Percentiles rank a stretch among this genome's conserved stretches.
These are phyloP conservation scores for Calonectria pseudoreteaudii DNA, from an alignment of 2,329 filamentous ascomycete genomes.

Conservation along the genomic window DNA sequence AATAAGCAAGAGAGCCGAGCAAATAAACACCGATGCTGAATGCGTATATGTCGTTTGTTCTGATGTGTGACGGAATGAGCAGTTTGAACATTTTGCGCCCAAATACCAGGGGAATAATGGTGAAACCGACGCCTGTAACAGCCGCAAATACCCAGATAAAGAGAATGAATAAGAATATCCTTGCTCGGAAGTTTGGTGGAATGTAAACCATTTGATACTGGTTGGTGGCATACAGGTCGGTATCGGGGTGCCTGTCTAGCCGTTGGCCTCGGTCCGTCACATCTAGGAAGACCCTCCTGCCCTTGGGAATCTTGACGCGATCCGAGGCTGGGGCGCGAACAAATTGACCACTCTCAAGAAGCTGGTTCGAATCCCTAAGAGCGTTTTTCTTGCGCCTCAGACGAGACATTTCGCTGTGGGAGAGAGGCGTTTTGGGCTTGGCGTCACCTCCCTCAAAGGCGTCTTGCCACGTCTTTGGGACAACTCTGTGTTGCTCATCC, in stretches of 20 bases:
- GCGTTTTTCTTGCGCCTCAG: slow-evolving; percentile 55
- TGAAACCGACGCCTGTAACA: slow-evolving; percentile 84
- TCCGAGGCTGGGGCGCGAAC: slow-evolving; percentile 95
- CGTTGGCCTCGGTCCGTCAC: slow-evolving; percentile 75
- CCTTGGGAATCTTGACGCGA: slow-evolving; percentile 93
- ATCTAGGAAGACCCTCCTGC: slow-evolving; percentile 81
- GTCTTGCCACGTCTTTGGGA: slow-evolving; percentile 69
- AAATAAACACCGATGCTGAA: slow-evolving; percentile 92
- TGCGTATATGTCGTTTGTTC: slow-evolving; percentile 95
- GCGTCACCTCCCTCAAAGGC: slow-evolving; percentile 62
- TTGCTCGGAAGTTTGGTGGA: slow-evolving; percentile 83
- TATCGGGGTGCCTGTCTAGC: slow-evolving; percentile 65
- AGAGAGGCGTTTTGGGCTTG: slow-evolving; percentile 54
- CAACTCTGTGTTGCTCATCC: slow-evolving; percentile 54
- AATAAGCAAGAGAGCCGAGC: slow-evolving; percentile 76
- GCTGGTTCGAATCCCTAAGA: slow-evolving; percentile 62
- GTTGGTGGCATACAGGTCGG: slow-evolving; percentile 65
- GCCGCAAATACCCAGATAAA: slow-evolving; percentile 96
- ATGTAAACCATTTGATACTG: slow-evolving; percentile 82
- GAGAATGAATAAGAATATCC: slow-evolving; percentile 87
- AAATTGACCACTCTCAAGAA: slow-evolving; percentile 81
- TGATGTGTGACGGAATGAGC: slow-evolving; percentile 77
- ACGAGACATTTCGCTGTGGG: slow-evolving; percentile 49
- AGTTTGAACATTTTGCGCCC: slow-evolving; percentile 82
- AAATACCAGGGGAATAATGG: slow-evolving; percentile 86